phyloP scores from a whole-genome alignment of 192 early-diverging fungal genomes.

The Mortierella antarctica region DNA sequence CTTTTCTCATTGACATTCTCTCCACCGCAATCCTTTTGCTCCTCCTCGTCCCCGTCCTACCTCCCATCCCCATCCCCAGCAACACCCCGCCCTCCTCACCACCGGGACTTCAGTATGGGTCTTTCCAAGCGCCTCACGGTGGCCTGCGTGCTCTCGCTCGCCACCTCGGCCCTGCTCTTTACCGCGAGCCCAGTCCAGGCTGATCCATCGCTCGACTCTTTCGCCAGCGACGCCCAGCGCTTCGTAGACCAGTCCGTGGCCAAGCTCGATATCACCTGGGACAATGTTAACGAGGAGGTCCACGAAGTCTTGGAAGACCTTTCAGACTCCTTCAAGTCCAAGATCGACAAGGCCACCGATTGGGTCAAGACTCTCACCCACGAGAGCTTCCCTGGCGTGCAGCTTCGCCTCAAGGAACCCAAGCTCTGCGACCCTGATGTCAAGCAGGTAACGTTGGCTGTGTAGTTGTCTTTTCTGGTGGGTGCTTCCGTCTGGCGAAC shows the following conservation, averaged over 20 bases:
- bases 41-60: conserved; percentile 3
- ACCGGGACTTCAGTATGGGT: conserved; percentile 7
- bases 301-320: conserved; percentile 52
- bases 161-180: conserved; percentile 39
- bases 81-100: background rate
- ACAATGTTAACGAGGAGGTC: conserved; percentile 43
- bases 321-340: conserved; percentile 38
- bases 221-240: conserved; percentile 31
- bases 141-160: conserved; percentile 47
- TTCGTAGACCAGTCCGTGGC: conserved; percentile 41
- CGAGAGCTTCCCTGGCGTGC: conserved; percentile 75
- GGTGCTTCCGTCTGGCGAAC: background rate
- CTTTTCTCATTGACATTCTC: background rate
- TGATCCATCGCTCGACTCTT: conserved; percentile 27
- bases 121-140: conserved; percentile 40
- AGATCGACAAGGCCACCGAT: conserved; percentile 38
- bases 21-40: background rate
- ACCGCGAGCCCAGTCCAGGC: conserved; percentile 18
- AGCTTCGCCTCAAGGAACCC: conserved; percentile 80
- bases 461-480: background rate
- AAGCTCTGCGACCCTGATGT: conserved; percentile 87
- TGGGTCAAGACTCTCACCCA: conserved; percentile 61
- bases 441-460: conserved; percentile 74
- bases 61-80: background rate
- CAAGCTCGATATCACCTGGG: conserved; percentile 42